Conservation (phyloP, 352 stramenopile species). For the Thraustochytrium sp. region DNA sequence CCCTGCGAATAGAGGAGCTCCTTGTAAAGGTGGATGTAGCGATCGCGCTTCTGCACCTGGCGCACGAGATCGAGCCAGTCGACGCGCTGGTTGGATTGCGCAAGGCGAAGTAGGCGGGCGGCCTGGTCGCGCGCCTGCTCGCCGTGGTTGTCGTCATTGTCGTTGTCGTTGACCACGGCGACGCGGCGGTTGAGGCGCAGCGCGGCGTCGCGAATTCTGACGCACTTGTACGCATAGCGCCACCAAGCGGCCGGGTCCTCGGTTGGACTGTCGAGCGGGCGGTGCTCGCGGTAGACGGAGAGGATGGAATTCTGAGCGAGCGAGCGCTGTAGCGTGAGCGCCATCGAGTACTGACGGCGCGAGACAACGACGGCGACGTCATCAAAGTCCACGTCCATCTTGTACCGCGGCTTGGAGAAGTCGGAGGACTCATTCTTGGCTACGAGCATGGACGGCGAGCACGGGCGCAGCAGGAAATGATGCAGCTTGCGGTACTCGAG, state of each 20-base stretch:
- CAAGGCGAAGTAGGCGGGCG: background rate
- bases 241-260: constrained; percentile 28
- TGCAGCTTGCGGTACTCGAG: constrained; percentile 7
- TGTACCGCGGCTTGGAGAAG: constrained; percentile 21
- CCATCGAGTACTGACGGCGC: background rate
- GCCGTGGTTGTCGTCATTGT: background rate
- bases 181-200: background rate
- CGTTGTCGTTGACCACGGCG: background rate
- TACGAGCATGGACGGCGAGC: background rate
- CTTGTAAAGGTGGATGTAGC: constrained; percentile 26
- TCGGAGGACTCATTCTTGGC: constrained; percentile 38
- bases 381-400: background rate
- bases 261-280: background rate
- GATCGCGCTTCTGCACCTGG: background rate
- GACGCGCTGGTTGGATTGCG: background rate
- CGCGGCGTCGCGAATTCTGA: constrained; percentile 5
- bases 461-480: constrained; percentile 22
- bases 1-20: background rate
- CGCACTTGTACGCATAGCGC: constrained; percentile 22
- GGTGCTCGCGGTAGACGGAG: constrained; percentile 29
- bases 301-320: constrained; percentile 13
- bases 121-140: background rate
- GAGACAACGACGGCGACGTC: constrained; percentile 10
- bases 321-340: background rate
- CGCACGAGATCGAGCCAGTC: constrained; percentile 23